Evolutionary conservation across 2,329 filamentous ascomycete genomes (phyloP).

Genomic region (Claviceps capensis): DNA sequence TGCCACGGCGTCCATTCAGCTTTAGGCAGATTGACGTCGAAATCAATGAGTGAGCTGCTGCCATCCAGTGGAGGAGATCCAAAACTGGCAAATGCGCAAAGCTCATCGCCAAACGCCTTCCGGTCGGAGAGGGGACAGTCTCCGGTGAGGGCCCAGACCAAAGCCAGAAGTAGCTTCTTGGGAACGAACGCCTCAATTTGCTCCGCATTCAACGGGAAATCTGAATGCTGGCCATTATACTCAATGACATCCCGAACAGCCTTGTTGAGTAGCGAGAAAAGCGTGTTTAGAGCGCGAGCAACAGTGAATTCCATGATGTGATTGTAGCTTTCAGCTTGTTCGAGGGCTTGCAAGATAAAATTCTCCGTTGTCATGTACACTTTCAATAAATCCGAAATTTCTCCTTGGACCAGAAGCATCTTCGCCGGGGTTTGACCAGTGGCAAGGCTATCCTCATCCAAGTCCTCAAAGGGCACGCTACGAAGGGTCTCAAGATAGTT

Average conservation of each 20-base stretch:
- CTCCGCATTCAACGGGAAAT: slow-evolving; percentile 84
- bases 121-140: slow-evolving; percentile 83
- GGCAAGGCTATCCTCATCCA: slow-evolving; percentile 80
- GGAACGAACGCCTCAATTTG: slow-evolving; percentile 81
- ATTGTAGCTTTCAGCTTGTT: slow-evolving; percentile 63
- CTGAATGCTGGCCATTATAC: slow-evolving; percentile 87
- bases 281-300: slow-evolving; percentile 75
- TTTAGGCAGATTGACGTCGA: slow-evolving; percentile 74
- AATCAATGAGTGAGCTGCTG: slow-evolving; percentile 82
- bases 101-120: slow-evolving; percentile 75
- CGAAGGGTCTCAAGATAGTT: slow-evolving; percentile 81
- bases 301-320: slow-evolving; percentile 99
- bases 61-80: slow-evolving; percentile 71
- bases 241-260: slow-evolving; percentile 83
- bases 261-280: slow-evolving; percentile 95
- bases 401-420: slow-evolving; percentile 62
- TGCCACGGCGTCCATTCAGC: slow-evolving; percentile 91
- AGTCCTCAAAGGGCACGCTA: slow-evolving; percentile 77
- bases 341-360: slow-evolving; percentile 66
- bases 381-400: slow-evolving; percentile 68
- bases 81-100: slow-evolving; percentile 71
- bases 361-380: slow-evolving; percentile 63
- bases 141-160: slow-evolving; percentile 92
- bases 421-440: slow-evolving; percentile 65
- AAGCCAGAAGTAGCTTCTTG: slow-evolving; percentile 84